Percentiles rank a stretch among this genome's conserved stretches.
phyloP scores from a whole-genome alignment of 2,329 filamentous ascomycete genomes.

The Alternaria metachromatica region DNA sequence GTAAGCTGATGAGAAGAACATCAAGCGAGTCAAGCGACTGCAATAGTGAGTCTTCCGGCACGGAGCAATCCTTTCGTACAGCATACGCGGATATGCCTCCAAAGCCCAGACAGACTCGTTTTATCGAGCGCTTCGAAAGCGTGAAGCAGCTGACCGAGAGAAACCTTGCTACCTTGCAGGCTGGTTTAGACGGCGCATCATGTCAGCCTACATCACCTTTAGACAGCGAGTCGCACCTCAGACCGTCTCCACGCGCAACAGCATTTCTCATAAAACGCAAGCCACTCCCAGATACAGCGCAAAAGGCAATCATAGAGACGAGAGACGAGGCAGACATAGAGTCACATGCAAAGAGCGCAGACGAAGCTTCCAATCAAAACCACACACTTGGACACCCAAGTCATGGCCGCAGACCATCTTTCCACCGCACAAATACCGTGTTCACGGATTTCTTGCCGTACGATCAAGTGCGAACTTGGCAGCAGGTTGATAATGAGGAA shows the following conservation, averaged over 20 bases:
- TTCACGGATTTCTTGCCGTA: constrained; percentile 1
- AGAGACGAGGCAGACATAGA: background rate
- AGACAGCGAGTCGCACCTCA: background rate
- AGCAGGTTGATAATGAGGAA: background rate
- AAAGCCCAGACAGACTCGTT: background rate
- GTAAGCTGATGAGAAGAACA: background rate
- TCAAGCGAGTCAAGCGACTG: background rate
- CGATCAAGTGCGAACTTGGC: background rate
- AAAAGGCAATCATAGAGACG: background rate
- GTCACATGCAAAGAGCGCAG: background rate
- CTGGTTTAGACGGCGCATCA: background rate
- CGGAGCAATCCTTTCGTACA: background rate
- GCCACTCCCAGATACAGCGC: background rate
- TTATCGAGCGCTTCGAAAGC: background rate
- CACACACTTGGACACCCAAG: background rate
- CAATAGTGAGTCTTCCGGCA: background rate
- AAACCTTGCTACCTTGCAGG: background rate
- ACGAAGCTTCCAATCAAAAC: background rate
- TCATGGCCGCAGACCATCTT: background rate
- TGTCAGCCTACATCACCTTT: background rate
- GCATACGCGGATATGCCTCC: background rate
- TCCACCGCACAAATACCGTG: background rate
- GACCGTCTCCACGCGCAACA: background rate
- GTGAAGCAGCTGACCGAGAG: background rate
- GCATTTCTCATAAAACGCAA: background rate